Conservation (phyloP, 2,329 filamentous ascomycete genomes). For the Diaporthe ilicicola region DNA sequence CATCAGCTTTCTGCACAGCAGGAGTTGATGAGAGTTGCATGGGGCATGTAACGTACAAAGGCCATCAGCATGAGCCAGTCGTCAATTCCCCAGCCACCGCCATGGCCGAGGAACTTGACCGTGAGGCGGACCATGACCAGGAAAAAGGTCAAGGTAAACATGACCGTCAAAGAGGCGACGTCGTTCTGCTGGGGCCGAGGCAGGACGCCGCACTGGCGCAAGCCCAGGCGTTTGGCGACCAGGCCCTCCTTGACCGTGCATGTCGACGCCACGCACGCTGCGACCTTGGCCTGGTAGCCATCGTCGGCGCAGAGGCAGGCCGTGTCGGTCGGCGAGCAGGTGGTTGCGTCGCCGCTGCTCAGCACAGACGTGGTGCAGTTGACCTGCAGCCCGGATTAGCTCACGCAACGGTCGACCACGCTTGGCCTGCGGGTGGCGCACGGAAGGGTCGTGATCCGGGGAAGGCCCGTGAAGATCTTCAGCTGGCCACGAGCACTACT, state of each 20-base stretch:
- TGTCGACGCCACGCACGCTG: slow-evolving; percentile 8
- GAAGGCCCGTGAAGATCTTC: neutral
- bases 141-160: slow-evolving; percentile 11
- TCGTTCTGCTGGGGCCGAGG: neutral
- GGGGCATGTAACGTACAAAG: neutral
- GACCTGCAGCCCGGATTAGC: neutral
- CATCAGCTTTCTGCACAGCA: neutral
- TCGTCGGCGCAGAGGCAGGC: slow-evolving; percentile 13
- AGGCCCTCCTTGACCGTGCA: slow-evolving; percentile 27
- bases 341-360: slow-evolving; percentile 25
- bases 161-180: neutral
- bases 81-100: slow-evolving; percentile 19
- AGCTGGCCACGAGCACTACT: too few relatives aligned
- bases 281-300: neutral
- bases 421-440: slow-evolving; percentile 22
- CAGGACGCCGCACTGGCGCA: slow-evolving; percentile 1
- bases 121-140: slow-evolving; percentile 17
- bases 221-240: neutral
- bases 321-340: neutral
- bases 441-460: neutral
- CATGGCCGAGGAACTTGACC: slow-evolving; percentile 10
- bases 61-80: slow-evolving; percentile 18
- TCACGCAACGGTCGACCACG: neutral
- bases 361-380: slow-evolving; percentile 23
- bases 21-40: too few relatives aligned